Conservation (phyloP, 495 filamentous ascomycete genomes). For the Aspergillus egyptiacus region DNA sequence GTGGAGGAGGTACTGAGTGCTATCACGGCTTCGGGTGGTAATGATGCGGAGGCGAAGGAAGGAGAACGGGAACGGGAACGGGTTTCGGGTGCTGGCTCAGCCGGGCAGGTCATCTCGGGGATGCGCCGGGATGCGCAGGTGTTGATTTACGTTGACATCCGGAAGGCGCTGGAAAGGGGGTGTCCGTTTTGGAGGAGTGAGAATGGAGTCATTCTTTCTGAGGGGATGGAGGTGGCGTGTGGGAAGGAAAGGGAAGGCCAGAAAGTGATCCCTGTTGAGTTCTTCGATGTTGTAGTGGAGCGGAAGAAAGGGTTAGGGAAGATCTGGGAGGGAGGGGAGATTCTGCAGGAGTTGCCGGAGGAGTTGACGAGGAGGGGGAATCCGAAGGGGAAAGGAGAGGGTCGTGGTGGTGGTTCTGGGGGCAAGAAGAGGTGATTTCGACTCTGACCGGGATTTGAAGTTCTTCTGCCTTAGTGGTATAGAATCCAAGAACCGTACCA, state of each 20-base stretch:
- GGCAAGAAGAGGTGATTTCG: too few species aligned
- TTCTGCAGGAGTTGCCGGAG: conserved; percentile 47
- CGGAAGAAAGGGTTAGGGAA: conserved; percentile 50
- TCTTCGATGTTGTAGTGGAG: conserved; percentile 51
- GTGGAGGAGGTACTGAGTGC: conserved; percentile 26
- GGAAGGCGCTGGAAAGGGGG: conserved; percentile 53
- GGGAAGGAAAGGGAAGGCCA: conserved; percentile 12
- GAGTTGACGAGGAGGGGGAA: conserved; percentile 26
- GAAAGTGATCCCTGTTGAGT: conserved; percentile 38
- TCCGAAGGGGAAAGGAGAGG: conserved; percentile 27
- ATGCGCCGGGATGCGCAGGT: conserved; percentile 78
- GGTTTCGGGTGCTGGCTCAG: background rate
- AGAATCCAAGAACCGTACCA: too few species aligned
- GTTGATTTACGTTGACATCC: conserved; percentile 73
- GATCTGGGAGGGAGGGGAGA: conserved; percentile 59
- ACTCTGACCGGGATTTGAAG: too few species aligned
- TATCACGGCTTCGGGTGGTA: background rate
- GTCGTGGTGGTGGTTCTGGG: background rate
- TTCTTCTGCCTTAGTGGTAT: too few species aligned
- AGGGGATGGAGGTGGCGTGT: conserved; percentile 29
- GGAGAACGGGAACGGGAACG: background rate
- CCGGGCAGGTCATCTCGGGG: conserved; percentile 63
- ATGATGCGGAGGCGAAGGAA: background rate
- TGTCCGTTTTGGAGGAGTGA: conserved; percentile 82
- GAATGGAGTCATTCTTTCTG: conserved; percentile 66